Evolutionary conservation across 352 stramenopile genomes (phyloP), one percentile per base, ranked within the genome.

Genomic region (Globisporangium nunn): DNA sequence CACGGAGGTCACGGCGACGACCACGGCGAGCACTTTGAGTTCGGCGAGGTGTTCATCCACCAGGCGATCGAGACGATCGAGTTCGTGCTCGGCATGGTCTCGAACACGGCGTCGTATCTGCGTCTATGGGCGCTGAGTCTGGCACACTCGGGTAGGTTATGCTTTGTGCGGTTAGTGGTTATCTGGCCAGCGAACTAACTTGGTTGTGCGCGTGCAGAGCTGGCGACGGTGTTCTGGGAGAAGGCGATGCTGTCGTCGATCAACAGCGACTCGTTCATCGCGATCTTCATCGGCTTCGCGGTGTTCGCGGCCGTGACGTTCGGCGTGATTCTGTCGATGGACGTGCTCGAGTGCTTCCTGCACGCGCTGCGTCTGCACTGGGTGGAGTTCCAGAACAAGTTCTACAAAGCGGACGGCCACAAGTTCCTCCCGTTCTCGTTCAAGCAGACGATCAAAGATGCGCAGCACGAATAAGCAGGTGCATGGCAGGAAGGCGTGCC

Each of bases 361-460:
- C 97, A 99, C 74, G 96, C 96, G 14, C 82, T 99, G 56, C 96
- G 97, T 90, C 84, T 99, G 61, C 97, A 99, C 76, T 99, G 97
- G 97, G 81, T 99, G 55, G 97, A 99, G 79, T 99, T 99, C 79
- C 97, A 99, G 78, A 98, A 92, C 83, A 99, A 99, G 77, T 99
- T 99, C 68, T 99, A 98, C 83, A 96, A 97, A 66, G 97, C 95
- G 11, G 96, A 99, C 74, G 96, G 96, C 47, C 79, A 97, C 71
- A 96, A 96, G 66, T 99, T 99, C 83, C 75, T 93, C 54, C 96
- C 96, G 40, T 98, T 98, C 61, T 96, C 85, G 49, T 98, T 98
- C 82, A 87, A 88, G 63, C 74, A 91, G 58, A 72, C 78, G 45
- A 91, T 91, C 59, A 79, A 81, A 63, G 75, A 85, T 54, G 85